Conservation (phyloP, 108 stramenopile species). For the Cyclotella cryptica region DNA sequence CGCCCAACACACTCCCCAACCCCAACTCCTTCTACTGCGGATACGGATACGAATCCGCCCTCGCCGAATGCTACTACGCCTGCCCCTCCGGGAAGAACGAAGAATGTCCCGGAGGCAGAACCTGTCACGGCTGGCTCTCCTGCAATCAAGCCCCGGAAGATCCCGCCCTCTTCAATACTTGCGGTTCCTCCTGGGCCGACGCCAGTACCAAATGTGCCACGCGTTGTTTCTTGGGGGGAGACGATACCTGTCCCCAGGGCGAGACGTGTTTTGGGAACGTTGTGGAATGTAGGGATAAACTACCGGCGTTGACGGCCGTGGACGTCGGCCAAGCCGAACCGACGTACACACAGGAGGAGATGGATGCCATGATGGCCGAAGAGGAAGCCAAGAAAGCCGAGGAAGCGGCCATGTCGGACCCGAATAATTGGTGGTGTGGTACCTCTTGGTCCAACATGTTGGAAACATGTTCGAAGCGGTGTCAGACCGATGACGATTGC, state of each 20-base stretch:
- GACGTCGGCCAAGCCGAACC: constrained; percentile 38
- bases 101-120: constrained; percentile 48
- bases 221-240: constrained; percentile 38
- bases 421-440: constrained; percentile 53
- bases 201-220: constrained; percentile 40
- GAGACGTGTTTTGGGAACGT: constrained; percentile 45
- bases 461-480: constrained; percentile 43
- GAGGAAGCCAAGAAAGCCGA: constrained; percentile 23
- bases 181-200: constrained; percentile 38
- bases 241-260: constrained; percentile 35
- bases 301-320: constrained; percentile 43
- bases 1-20: constrained; percentile 40
- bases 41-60: constrained; percentile 48
- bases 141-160: constrained; percentile 35
- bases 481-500: constrained; percentile 42
- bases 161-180: constrained; percentile 43
- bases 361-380: constrained; percentile 27
- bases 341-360: constrained; percentile 43
- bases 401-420: constrained; percentile 42
- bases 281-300: constrained; percentile 33
- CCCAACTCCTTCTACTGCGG: constrained; percentile 53
- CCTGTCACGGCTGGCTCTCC: constrained; percentile 44
- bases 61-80: constrained; percentile 44
- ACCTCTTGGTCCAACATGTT: constrained; percentile 42
- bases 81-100: constrained; percentile 36